A percentile compares a stretch with the other conserved stretches of the same genome.
Evolutionary conservation across 495 filamentous ascomycete genomes (phyloP).

Genomic region (Patellaria atrata): DNA sequence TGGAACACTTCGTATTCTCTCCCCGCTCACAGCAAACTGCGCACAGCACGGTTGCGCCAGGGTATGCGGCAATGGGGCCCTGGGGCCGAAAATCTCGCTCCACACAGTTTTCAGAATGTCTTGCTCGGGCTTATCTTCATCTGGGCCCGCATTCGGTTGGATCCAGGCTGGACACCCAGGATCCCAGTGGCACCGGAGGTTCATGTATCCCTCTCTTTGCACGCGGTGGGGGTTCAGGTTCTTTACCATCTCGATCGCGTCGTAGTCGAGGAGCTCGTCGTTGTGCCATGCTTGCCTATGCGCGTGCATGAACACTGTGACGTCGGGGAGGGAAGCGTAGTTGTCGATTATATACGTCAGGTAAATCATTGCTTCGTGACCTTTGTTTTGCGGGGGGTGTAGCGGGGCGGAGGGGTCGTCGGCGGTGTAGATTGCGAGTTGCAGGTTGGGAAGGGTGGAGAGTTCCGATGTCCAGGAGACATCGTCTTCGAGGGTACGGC

Average conservation of each 20-base stretch:
- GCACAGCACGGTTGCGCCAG: conserved; percentile 42
- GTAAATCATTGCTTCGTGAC: conserved; percentile 65
- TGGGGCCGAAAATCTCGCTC: conserved; percentile 31
- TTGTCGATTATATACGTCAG: conserved; percentile 58
- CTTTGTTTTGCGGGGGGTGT: conserved; percentile 59
- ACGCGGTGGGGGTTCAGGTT: conserved; percentile 32
- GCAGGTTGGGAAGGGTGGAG: conserved; percentile 41
- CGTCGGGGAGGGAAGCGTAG: conserved; percentile 53
- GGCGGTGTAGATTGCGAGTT: conserved; percentile 48
- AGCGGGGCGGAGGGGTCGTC: conserved; percentile 45
- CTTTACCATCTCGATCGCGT: conserved; percentile 29
- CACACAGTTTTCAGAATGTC: conserved; percentile 32
- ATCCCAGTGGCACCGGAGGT: conserved; percentile 38
- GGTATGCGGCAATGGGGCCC: conserved; percentile 39
- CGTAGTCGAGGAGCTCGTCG: conserved; percentile 31
- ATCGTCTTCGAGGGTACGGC: conserved; percentile 41
- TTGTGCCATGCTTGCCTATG: conserved; percentile 58
- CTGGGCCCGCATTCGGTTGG: conserved; percentile 40
- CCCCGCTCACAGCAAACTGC: conserved; percentile 41
- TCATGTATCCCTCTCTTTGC: conserved; percentile 34
- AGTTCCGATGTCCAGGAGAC: conserved; percentile 44
- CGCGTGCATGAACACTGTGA: conserved; percentile 55
- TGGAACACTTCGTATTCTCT: conserved; percentile 37
- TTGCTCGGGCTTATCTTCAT: conserved; percentile 50
- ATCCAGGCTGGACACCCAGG: conserved; percentile 40